Conservation (phyloP, 2,329 filamentous ascomycete species). For the Aspergillus terreus region DNA sequence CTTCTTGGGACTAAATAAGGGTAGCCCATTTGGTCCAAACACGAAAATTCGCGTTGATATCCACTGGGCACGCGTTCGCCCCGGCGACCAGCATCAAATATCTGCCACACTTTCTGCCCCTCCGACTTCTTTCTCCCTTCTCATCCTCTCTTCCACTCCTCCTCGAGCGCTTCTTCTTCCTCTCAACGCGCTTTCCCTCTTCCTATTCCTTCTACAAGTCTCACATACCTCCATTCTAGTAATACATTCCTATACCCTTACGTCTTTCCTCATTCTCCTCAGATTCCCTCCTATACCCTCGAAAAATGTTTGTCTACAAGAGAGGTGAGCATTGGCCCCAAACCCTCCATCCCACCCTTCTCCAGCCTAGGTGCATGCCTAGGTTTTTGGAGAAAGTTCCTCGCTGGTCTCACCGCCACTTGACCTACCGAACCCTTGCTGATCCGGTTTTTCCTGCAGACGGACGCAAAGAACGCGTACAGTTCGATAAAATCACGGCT, state of each 20-base stretch:
- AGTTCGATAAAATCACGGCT: slow-evolving; percentile 99
- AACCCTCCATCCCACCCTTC: neutral
- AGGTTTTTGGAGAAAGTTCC: neutral
- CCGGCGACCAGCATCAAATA: slow-evolving; percentile 29
- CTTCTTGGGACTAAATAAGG: slow-evolving; percentile 10
- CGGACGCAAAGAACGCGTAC: slow-evolving; percentile 98
- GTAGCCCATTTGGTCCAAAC: slow-evolving; percentile 26
- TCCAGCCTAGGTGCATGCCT: neutral
- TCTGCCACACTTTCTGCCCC: slow-evolving; percentile 23
- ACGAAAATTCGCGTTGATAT: slow-evolving; percentile 33
- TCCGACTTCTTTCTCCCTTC: slow-evolving; percentile 23
- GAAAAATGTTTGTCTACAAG: slow-evolving; percentile 61
- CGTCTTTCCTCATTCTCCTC: slow-evolving; percentile 13
- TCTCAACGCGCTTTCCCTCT: slow-evolving; percentile 3
- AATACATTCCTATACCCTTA: slow-evolving; percentile 22
- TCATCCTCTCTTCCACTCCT: slow-evolving; percentile 14
- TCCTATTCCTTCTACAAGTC: slow-evolving; percentile 2
- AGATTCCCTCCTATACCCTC: slow-evolving; percentile 9
- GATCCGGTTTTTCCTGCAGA: slow-evolving; percentile 53
- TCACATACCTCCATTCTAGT: slow-evolving; percentile 9
- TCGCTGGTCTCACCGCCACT: slow-evolving; percentile 15
- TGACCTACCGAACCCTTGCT: slow-evolving; percentile 7
- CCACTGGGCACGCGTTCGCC: slow-evolving; percentile 29
- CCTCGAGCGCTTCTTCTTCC: slow-evolving; percentile 8
- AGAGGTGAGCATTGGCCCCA: slow-evolving; percentile 47